Evolutionary conservation across 2,329 filamentous ascomycete genomes (phyloP).

Genomic region (Xenoacremonium recifei): DNA sequence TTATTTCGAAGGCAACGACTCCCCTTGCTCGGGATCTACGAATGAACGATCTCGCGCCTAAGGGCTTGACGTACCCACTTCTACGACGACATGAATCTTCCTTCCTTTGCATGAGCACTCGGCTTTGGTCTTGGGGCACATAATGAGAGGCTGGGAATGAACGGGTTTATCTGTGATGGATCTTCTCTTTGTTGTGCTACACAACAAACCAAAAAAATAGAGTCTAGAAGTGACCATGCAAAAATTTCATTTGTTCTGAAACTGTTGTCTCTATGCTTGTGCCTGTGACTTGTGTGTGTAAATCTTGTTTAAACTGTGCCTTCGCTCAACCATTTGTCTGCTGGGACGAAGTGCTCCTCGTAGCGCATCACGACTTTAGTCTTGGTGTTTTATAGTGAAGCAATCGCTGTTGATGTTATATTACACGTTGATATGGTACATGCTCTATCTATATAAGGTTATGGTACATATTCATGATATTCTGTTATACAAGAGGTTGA

Average conservation of each 20-base stretch:
- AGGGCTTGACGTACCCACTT: conserved; percentile 40
- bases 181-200: conserved; percentile 46
- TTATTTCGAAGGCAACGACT: conserved; percentile 26
- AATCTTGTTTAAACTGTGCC: too few relatives aligned
- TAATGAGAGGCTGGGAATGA: conserved; percentile 42
- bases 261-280: too few relatives aligned
- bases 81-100: conserved; percentile 45
- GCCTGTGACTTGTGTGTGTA: too few relatives aligned
- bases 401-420: too few relatives aligned
- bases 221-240: conserved; percentile 44
- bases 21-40: conserved; percentile 23
- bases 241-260: neutral
- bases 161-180: conserved; percentile 38
- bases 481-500: too few relatives aligned
- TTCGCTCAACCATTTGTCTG: too few relatives aligned
- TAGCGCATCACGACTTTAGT: too few relatives aligned
- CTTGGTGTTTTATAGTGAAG: too few relatives aligned
- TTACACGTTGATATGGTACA: too few relatives aligned
- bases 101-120: conserved; percentile 45
- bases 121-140: conserved; percentile 41
- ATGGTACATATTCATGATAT: too few relatives aligned
- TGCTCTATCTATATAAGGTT: too few relatives aligned
- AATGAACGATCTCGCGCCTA: conserved; percentile 23
- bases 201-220: conserved; percentile 46
- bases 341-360: too few relatives aligned